Evolutionary conservation across 2,329 filamentous ascomycete species (phyloP).

Genomic region (Scleromitrula shiraiana): DNA sequence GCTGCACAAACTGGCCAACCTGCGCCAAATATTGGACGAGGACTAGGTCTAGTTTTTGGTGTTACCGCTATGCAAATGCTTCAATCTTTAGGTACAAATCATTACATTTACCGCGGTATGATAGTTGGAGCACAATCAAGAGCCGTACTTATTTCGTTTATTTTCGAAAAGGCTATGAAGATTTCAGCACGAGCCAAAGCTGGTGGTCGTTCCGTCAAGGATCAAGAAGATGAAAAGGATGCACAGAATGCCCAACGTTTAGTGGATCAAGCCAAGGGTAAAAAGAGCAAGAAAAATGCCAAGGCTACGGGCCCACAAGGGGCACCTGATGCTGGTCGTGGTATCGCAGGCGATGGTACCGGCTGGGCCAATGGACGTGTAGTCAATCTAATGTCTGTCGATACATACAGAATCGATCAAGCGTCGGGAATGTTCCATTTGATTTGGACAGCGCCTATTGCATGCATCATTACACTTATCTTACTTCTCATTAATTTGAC

Average conservation of each 20-base stretch:
- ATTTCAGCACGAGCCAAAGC: conserved; percentile 83
- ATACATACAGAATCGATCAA: conserved; percentile 87
- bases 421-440: conserved; percentile 86
- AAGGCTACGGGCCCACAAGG: conserved; percentile 35
- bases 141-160: conserved; percentile 72
- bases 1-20: conserved; percentile 45
- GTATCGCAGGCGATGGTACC: conserved; percentile 57
- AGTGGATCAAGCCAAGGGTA: conserved; percentile 35
- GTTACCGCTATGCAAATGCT: conserved; percentile 78
- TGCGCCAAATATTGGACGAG: conserved; percentile 61
- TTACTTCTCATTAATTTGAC: conserved; percentile 79
- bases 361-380: conserved; percentile 93
- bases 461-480: conserved; percentile 69
- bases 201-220: conserved; percentile 52
- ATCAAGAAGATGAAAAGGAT: conserved; percentile 17
- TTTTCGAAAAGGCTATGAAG: conserved; percentile 89
- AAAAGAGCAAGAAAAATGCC: conserved; percentile 35
- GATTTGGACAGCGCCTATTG: conserved; percentile 77
- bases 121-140: conserved; percentile 79
- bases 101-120: conserved; percentile 91
- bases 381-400: conserved; percentile 83
- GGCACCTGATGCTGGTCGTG: conserved; percentile 35
- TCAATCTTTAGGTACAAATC: conserved; percentile 74
- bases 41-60: conserved; percentile 76
- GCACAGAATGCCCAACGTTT: conserved; percentile 36